Evolutionary conservation across 306 rosid genomes (phyloP).

Genomic region (Spatholobus suberectus): DNA sequence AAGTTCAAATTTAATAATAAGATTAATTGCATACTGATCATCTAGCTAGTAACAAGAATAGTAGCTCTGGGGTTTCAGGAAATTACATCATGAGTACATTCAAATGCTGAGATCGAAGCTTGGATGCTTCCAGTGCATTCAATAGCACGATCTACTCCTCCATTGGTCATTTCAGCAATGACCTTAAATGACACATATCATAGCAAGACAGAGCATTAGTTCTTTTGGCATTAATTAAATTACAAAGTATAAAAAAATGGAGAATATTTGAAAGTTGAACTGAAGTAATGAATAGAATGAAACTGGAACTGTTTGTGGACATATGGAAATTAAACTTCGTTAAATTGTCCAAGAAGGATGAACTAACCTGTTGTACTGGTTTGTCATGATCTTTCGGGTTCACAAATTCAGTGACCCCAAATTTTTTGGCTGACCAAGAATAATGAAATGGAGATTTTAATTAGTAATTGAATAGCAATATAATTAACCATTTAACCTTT

Average conservation of each 20-base stretch:
- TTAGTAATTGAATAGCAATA: background rate
- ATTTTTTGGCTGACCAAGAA: constrained; percentile 59
- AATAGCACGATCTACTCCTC: constrained; percentile 76
- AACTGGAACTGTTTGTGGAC: background rate
- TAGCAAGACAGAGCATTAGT: background rate
- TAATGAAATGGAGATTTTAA: background rate
- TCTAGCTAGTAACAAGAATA: background rate
- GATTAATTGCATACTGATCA: background rate
- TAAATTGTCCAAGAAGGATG: background rate
- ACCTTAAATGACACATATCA: constrained; percentile 47
- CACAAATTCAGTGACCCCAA: constrained; percentile 72
- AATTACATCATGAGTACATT: constrained; percentile 72
- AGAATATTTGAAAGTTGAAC: background rate
- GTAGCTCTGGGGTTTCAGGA: background rate
- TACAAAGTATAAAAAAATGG: background rate
- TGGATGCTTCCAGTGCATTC: constrained; percentile 77
- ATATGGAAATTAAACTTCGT: background rate
- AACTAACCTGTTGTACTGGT: constrained; percentile 65
- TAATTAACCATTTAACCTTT: background rate
- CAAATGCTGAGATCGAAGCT: constrained; percentile 72
- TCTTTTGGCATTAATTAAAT: background rate
- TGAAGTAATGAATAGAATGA: background rate
- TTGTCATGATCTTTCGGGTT: constrained; percentile 71
- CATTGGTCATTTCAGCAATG: constrained; percentile 67
- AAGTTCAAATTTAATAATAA: background rate